Percentiles rank a stretch among this genome's conserved stretches.
Conservation (phyloP, 257 asterid genomes). For the Nicotiana undulata region DNA sequence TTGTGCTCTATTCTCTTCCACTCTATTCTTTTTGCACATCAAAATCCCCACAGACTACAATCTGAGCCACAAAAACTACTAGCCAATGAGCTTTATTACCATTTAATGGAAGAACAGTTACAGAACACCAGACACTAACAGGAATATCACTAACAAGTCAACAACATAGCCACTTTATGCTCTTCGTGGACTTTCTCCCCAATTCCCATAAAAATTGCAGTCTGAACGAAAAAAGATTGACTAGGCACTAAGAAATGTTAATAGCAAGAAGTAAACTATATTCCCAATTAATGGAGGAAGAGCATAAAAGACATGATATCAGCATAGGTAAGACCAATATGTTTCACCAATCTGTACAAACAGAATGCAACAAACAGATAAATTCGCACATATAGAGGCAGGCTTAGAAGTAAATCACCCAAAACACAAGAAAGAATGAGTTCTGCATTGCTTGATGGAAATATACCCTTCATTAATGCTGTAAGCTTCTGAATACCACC, state of each 20-base stretch:
- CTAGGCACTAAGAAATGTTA: not conserved
- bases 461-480: constrained; percentile 83
- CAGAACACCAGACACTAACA: not conserved
- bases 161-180: not conserved
- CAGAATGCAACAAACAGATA: not conserved
- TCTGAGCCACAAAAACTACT: not conserved
- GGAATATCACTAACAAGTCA: not conserved
- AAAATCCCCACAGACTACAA: not conserved
- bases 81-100: not conserved
- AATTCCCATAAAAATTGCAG: not conserved
- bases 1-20: not conserved
- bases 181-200: not conserved
- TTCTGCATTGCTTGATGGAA: constrained; percentile 2
- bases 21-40: not conserved
- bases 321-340: not conserved
- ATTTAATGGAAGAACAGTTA: not conserved
- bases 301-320: not conserved
- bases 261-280: not conserved
- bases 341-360: not conserved
- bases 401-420: not conserved
- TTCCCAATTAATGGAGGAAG: not conserved
- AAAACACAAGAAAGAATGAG: constrained; percentile 5
- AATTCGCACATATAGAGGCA: not conserved
- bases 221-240: not conserved
- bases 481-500: constrained; percentile 89